Evolutionary conservation across 148 eudicot species (phyloP).

Genomic region (Euryodendron excelsum): DNA sequence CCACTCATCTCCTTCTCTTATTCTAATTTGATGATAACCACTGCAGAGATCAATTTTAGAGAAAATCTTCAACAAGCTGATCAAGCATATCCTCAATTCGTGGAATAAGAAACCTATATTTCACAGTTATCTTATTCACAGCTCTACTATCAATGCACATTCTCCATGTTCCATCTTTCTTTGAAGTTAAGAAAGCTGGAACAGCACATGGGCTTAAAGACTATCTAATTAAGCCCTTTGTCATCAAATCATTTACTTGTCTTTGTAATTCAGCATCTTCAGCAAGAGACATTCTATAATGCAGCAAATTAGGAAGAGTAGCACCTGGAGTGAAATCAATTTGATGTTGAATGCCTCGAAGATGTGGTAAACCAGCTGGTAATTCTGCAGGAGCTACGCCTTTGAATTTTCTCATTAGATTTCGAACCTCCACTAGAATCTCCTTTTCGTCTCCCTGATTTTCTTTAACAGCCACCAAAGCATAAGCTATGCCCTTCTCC

Average conservation of each 20-base stretch:
- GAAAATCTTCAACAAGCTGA: no score
- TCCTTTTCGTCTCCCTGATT: background rate
- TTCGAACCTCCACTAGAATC: no score
- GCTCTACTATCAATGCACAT: no score
- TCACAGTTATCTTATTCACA: no score
- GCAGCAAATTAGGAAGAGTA: background rate
- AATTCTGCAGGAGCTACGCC: background rate
- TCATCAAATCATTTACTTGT: background rate
- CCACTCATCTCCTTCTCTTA: no score
- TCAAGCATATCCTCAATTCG: no score
- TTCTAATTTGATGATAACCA: no score
- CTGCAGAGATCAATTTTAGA: no score
- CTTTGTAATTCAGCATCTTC: background rate
- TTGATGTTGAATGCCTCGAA: background rate
- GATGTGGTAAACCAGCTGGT: background rate
- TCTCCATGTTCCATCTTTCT: slow-evolving; percentile 2
- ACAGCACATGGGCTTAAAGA: slow-evolving; percentile 3
- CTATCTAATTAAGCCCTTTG: background rate
- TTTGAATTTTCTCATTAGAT: no score
- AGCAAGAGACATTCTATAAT: background rate
- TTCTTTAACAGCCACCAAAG: background rate
- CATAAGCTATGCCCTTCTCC: no score
- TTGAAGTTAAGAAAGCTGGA: background rate
- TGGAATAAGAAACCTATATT: no score
- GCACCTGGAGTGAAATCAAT: background rate